Evolutionary conservation across 768 basidiomycete species (phyloP).

Genomic region (Paxillus involutus): DNA sequence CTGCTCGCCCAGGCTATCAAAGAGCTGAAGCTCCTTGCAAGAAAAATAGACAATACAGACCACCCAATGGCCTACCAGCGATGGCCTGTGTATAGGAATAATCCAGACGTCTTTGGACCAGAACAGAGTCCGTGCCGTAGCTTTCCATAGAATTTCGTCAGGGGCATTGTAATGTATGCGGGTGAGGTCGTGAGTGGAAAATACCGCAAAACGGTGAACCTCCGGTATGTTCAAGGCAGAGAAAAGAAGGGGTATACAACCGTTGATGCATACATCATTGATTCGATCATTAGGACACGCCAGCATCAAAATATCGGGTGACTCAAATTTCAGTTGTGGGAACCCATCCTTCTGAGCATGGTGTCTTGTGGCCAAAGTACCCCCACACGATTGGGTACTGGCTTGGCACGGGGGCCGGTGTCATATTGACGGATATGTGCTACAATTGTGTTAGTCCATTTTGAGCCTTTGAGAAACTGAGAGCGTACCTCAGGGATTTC

Average conservation of each 20-base stretch:
- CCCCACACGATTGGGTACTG: no score
- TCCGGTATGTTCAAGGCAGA: background rate
- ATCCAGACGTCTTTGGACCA: constrained; percentile 34
- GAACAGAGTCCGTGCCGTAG: constrained; percentile 10
- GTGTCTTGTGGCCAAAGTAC: no score
- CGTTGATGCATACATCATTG: constrained; percentile 6
- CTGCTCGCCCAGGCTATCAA: constrained; percentile 30
- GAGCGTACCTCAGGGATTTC: background rate
- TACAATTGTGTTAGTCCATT: background rate
- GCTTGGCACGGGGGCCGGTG: background rate
- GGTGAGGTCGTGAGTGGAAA: constrained; percentile 4
- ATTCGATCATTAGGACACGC: background rate
- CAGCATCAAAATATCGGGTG: no score
- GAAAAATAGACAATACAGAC: constrained; percentile 16
- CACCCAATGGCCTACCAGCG: constrained; percentile 30
- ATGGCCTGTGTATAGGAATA: constrained; percentile 33
- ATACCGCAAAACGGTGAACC: background rate
- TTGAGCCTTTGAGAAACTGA: background rate
- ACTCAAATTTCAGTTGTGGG: no score
- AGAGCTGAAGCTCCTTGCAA: constrained; percentile 20
- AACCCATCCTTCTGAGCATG: no score
- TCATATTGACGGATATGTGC: background rate
- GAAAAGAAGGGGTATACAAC: constrained; percentile 1
- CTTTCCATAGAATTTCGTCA: constrained; percentile 21
- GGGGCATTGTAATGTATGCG: background rate